Percentiles rank a stretch among this genome's conserved stretches.
Evolutionary conservation across 176 grass and related monocot species (phyloP).

Genomic region (Aegilops longissima): DNA sequence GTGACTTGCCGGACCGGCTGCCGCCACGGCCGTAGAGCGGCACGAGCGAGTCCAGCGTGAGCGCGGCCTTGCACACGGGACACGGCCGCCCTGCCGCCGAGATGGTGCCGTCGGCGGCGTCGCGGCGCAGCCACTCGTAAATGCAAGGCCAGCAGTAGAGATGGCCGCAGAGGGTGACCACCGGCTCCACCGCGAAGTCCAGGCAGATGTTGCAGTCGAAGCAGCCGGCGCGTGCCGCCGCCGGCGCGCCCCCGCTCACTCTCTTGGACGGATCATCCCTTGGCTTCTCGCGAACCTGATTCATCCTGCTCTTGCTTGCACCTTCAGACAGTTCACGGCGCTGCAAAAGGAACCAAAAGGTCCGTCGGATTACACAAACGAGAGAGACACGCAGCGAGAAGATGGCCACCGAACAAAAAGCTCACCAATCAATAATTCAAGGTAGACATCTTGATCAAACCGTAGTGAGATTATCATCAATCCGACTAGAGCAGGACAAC

Average conservation of each 20-base stretch:
- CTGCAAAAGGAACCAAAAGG: conserved; percentile 32
- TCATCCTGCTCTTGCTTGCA: conserved; percentile 14
- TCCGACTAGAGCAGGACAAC: not conserved
- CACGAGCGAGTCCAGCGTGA: conserved; percentile 55
- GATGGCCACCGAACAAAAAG: not conserved
- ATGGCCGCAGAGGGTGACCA: conserved; percentile 91
- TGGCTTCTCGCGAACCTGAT: not conserved
- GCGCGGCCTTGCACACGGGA: conserved; percentile 80
- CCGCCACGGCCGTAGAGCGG: conserved; percentile 88
- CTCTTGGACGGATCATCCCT: conserved; percentile 18
- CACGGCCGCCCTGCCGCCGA: conserved; percentile 37
- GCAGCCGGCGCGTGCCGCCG: conserved; percentile 33
- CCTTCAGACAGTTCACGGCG: not conserved
- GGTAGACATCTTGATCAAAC: not conserved
- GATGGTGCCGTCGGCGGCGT: not conserved
- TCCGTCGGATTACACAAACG: not conserved
- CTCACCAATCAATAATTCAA: conserved; percentile 1
- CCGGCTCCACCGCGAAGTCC: conserved; percentile 71
- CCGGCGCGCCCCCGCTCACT: not conserved
- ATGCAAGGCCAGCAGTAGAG: conserved; percentile 99
- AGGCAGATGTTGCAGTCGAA: conserved; percentile 99
- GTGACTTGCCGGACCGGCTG: conserved; percentile 21
- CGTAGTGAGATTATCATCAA: not conserved
- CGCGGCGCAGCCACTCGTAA: conserved; percentile 82
- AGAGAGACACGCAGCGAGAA: not conserved